A percentile compares a stretch with the other conserved stretches of the same genome.
Conservation (phyloP, 768 basidiomycete species). For the Boletellus emodensis region DNA sequence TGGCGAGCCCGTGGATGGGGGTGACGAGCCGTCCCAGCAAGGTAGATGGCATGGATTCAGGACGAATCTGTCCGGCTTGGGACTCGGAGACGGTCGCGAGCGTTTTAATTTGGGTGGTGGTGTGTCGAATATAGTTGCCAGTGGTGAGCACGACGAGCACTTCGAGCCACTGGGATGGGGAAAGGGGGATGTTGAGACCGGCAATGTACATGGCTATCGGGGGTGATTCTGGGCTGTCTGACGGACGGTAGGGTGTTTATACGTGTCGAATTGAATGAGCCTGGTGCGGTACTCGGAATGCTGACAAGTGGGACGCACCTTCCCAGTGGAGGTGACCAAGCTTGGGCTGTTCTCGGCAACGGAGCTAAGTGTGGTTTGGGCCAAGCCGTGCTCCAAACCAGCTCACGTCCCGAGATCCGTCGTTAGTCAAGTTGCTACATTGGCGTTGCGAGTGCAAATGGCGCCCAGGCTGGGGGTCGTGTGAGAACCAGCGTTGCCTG, state of each 20-base stretch:
- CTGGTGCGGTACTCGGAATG: too few species aligned
- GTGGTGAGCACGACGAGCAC: constrained; percentile 14
- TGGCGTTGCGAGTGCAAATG: too few species aligned
- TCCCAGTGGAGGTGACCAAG: too few species aligned
- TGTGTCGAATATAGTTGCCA: constrained; percentile 2
- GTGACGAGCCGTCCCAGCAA: constrained; percentile 22
- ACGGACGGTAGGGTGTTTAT: neutral
- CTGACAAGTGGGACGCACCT: too few species aligned
- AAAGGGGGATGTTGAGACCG: neutral
- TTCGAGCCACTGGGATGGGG: constrained; percentile 10
- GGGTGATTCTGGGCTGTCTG: neutral
- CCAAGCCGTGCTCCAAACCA: too few species aligned
- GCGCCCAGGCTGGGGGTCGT: too few species aligned
- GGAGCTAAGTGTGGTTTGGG: too few species aligned
- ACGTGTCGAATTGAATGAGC: neutral
- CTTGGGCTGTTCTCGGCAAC: too few species aligned
- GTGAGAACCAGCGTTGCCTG: too few species aligned
- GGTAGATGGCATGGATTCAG: constrained; percentile 11
- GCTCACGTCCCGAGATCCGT: too few species aligned
- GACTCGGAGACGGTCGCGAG: neutral
- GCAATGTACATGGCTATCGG: too few species aligned
- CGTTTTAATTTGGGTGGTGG: neutral
- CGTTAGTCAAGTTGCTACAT: too few species aligned
- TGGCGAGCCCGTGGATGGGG: constrained; percentile 22
- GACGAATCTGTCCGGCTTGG: constrained; percentile 15